Conservation (phyloP, 805 yeast species). For the Candida koratica region DNA sequence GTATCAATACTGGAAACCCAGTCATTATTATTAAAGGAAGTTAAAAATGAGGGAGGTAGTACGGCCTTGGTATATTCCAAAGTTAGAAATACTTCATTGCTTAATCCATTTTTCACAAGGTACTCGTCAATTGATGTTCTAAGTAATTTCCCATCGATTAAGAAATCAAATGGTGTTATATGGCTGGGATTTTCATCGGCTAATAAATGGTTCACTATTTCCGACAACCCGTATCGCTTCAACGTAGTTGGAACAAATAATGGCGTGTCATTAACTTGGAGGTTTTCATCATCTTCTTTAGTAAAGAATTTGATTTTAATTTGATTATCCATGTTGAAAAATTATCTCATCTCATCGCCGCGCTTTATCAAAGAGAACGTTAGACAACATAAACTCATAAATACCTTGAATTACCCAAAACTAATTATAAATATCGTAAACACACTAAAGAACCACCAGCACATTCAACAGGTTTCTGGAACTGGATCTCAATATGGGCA, state of each 20-base stretch:
- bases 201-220: constrained; percentile 88
- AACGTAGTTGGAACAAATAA: constrained; percentile 81
- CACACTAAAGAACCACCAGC: constrained; percentile 16
- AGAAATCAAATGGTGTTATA: constrained; percentile 88
- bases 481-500: constrained; percentile 16
- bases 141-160: constrained; percentile 78
- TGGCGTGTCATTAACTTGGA: constrained; percentile 75
- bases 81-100: constrained; percentile 72
- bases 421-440: no score
- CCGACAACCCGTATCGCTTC: constrained; percentile 89
- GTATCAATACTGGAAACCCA: constrained; percentile 83
- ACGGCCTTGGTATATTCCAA: constrained; percentile 90
- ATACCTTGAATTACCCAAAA: no score
- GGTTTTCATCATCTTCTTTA: constrained; percentile 69
- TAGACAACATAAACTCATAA: no score
- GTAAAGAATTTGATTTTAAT: constrained; percentile 81
- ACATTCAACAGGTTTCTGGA: constrained; percentile 17
- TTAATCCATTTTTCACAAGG: constrained; percentile 68
- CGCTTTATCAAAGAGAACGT: no score
- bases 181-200: constrained; percentile 31
- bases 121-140: constrained; percentile 79
- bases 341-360: constrained; percentile 7
- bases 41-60: constrained; percentile 88
- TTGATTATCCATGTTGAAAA: constrained; percentile 39
- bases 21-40: constrained; percentile 87